Evolutionary conservation across 2,329 filamentous ascomycete species (phyloP).

Genomic region (Aspergillus tamarii): DNA sequence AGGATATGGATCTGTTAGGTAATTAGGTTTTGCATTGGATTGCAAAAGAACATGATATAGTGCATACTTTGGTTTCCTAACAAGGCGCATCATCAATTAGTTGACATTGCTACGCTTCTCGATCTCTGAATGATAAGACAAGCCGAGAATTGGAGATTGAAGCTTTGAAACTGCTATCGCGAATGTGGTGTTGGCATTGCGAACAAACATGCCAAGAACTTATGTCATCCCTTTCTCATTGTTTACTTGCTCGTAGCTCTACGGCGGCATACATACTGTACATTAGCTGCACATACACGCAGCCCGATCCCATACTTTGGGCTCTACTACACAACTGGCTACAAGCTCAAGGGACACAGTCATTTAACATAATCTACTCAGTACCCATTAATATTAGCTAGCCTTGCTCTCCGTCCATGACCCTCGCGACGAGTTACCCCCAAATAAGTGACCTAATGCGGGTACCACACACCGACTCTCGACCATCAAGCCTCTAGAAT

Average conservation of each 20-base stretch:
- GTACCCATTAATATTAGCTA: background rate
- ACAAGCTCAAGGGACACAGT: background rate
- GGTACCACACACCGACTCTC: slow-evolving; percentile 1
- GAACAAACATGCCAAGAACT: slow-evolving; percentile 5
- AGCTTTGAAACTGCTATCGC: background rate
- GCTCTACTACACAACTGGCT: background rate
- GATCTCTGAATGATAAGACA: background rate
- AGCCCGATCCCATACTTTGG: background rate
- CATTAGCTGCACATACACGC: background rate
- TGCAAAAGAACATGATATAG: background rate
- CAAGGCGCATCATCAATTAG: background rate
- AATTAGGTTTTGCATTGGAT: background rate
- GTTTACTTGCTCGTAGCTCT: background rate
- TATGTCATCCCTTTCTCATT: slow-evolving; percentile 1
- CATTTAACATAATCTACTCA: background rate
- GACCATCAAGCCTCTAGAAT: background rate
- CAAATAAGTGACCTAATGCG: background rate
- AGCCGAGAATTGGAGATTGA: background rate
- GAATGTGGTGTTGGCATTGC: background rate
- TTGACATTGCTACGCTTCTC: background rate
- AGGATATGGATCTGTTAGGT: background rate
- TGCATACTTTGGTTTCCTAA: background rate
- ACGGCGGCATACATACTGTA: background rate
- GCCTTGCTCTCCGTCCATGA: background rate
- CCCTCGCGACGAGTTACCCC: background rate